A percentile compares a stretch with the other conserved stretches of the same genome.
Conservation (phyloP, 805 yeast genomes). For the Saturnispora hagleri region DNA sequence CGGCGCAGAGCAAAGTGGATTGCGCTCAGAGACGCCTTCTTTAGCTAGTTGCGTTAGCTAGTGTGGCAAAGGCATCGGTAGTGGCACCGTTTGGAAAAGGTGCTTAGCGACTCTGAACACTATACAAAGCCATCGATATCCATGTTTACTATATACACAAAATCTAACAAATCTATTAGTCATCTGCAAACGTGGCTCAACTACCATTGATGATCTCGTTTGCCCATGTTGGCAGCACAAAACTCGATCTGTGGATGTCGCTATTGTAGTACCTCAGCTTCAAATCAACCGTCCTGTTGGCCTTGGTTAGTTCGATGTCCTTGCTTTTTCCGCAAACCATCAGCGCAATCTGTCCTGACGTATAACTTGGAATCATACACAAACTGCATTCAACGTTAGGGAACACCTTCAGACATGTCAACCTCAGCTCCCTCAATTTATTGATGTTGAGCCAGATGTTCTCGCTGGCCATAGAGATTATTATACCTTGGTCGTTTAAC, state of each 20-base stretch:
- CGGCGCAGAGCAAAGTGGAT: too few species aligned
- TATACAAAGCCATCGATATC: too few species aligned
- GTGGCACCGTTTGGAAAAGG: too few species aligned
- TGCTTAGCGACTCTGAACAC: too few species aligned
- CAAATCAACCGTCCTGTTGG: constrained; percentile 45
- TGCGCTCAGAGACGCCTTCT: too few species aligned
- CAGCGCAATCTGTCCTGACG: constrained; percentile 81
- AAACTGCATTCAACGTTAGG: constrained; percentile 57
- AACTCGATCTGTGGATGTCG: constrained; percentile 60
- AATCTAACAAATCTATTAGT: background rate
- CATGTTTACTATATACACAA: too few species aligned
- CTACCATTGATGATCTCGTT: constrained; percentile 18
- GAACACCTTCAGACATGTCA: constrained; percentile 47
- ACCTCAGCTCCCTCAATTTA: constrained; percentile 39
- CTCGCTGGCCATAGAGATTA: constrained; percentile 78
- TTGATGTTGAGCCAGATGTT: constrained; percentile 65
- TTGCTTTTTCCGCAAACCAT: constrained; percentile 59
- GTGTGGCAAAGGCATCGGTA: too few species aligned
- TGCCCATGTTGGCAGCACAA: constrained; percentile 79
- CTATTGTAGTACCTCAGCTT: constrained; percentile 57
- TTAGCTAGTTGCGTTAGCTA: too few species aligned
- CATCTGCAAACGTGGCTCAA: background rate
- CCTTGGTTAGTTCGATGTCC: constrained; percentile 36
- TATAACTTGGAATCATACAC: constrained; percentile 80
- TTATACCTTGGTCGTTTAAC: constrained; percentile 45